Conservation (phyloP, 164 flowering plant genomes). For the Vitis amurensis region DNA sequence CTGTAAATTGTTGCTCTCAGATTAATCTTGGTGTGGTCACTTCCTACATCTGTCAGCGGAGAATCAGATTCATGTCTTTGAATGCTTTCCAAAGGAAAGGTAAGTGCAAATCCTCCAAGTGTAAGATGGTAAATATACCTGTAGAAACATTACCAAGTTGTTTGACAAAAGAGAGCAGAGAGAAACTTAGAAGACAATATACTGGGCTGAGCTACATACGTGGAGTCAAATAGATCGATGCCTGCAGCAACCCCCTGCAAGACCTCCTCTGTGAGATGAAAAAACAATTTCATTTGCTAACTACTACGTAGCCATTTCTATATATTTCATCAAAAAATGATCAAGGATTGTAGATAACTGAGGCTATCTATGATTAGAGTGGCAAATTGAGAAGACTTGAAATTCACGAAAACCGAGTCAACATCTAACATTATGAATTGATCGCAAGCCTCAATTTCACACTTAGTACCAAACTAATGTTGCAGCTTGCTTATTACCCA, state of each 20-base stretch:
- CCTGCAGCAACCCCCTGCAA: conserved; percentile 89
- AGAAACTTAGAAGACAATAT: conserved; percentile 3
- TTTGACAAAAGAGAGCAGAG: background rate
- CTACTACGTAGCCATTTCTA: background rate
- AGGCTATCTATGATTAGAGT: too few relatives aligned
- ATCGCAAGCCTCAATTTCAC: too few relatives aligned
- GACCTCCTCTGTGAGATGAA: conserved; percentile 67
- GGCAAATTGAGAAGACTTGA: too few relatives aligned
- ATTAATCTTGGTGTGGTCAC: conserved; percentile 75
- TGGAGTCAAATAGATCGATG: conserved; percentile 78
- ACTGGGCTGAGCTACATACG: conserved; percentile 39
- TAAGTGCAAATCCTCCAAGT: conserved; percentile 82
- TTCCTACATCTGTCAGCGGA: conserved; percentile 31
- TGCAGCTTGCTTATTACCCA: too few relatives aligned
- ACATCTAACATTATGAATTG: too few relatives aligned
- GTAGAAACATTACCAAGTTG: conserved; percentile 6
- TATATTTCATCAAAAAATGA: background rate
- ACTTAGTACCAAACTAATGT: too few relatives aligned
- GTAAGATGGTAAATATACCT: conserved; percentile 86
- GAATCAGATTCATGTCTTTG: conserved; percentile 20
- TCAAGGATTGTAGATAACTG: too few relatives aligned
- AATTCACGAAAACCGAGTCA: too few relatives aligned
- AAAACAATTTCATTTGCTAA: conserved; percentile 6
- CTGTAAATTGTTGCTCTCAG: conserved; percentile 70
- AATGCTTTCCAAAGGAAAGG: conserved; percentile 45